phyloP scores from a whole-genome alignment of 2,329 filamentous ascomycete genomes.

The Simplicillium aogashimaense region DNA sequence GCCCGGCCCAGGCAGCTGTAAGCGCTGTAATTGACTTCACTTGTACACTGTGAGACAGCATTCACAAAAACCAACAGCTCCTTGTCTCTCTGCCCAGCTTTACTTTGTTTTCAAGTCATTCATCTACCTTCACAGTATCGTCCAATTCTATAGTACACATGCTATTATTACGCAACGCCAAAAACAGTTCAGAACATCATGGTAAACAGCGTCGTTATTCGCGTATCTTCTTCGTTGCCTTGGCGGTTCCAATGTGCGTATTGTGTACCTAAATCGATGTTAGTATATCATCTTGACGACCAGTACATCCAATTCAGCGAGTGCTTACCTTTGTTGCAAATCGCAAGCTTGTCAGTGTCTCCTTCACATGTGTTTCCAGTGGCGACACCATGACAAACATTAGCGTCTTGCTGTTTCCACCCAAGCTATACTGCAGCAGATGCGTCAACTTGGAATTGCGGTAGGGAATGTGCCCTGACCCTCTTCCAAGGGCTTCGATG shows the following conservation, averaged over 20 bases:
- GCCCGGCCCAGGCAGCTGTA: too few relatives aligned
- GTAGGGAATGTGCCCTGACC: conserved; percentile 81
- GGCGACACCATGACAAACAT: conserved; percentile 99
- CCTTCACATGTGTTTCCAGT: conserved; percentile 78
- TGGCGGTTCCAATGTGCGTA: conserved; percentile 85
- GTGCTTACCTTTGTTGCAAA: conserved; percentile 80
- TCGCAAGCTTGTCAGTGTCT: conserved; percentile 88
- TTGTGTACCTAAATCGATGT: conserved; percentile 55
- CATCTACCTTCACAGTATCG: too few relatives aligned
- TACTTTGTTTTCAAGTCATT: too few relatives aligned
- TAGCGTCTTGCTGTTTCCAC: conserved; percentile 91
- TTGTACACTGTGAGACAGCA: too few relatives aligned
- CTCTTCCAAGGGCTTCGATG: conserved; percentile 81
- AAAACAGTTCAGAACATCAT: too few relatives aligned
- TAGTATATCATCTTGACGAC: conserved; percentile 6
- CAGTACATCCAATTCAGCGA: too few relatives aligned
- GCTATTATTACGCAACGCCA: too few relatives aligned
- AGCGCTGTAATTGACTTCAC: too few relatives aligned
- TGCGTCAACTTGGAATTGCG: conserved; percentile 96
- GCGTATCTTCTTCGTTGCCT: conserved; percentile 55
- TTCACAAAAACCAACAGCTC: too few relatives aligned
- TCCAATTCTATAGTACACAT: too few relatives aligned
- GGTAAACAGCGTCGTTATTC: too few relatives aligned
- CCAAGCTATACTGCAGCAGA: conserved; percentile 85
- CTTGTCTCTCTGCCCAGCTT: too few relatives aligned